Conservation (phyloP, 176 grass and related monocot species). For the Hordeum marinum region DNA sequence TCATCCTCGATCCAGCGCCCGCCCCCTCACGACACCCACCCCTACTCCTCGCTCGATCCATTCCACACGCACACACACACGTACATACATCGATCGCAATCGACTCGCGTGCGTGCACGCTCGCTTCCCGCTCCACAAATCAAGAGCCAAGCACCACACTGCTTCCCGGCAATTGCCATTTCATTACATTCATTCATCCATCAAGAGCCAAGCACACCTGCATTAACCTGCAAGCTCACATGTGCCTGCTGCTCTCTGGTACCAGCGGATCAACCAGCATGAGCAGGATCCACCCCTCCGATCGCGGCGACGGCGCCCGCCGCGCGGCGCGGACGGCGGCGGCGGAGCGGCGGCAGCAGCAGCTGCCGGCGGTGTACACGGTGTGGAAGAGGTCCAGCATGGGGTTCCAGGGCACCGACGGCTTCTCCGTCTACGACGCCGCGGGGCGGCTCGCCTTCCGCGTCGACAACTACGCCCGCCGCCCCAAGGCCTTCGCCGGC, state of each 20-base stretch:
- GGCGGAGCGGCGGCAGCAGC: neutral
- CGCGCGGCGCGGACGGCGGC: neutral
- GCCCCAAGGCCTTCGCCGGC: constrained; percentile 49
- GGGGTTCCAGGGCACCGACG: constrained; percentile 88
- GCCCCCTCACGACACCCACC: constrained; percentile 1
- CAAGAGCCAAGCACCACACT: neutral
- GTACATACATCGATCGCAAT: neutral
- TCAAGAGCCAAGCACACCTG: neutral
- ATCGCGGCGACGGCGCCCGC: neutral
- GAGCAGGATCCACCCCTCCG: constrained; percentile 52
- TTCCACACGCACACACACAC: neutral
- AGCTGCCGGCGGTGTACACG: constrained; percentile 49
- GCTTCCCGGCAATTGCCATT: neutral
- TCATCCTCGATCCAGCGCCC: neutral
- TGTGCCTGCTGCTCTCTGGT: neutral
- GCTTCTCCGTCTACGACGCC: constrained; percentile 83
- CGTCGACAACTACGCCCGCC: constrained; percentile 83
- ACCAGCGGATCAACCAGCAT: constrained; percentile 7
- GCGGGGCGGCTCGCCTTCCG: constrained; percentile 59
- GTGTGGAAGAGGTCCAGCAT: constrained; percentile 98
- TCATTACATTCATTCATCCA: neutral
- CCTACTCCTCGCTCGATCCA: neutral
- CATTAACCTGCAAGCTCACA: neutral
- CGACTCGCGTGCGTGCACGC: neutral
- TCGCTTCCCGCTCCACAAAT: neutral